Percentiles rank a stretch among this genome's conserved stretches.
These are phyloP conservation scores for Pseudogymnoascus pannorum DNA, from an alignment of 2,329 filamentous ascomycete genomes.

Conservation along the genomic window DNA sequence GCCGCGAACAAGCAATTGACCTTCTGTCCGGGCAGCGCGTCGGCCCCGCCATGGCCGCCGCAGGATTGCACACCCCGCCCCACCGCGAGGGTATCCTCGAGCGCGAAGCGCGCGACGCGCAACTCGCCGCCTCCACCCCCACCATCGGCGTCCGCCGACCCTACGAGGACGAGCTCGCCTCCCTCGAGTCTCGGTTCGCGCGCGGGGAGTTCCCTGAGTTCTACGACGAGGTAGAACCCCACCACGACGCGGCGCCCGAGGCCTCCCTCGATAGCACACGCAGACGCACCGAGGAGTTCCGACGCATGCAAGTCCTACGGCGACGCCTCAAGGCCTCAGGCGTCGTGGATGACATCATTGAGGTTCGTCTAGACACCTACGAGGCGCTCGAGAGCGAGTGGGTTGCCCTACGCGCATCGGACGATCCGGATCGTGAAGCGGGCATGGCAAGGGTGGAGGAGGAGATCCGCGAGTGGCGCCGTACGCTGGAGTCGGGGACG, in stretches of 20 bases:
- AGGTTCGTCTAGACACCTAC: neutral
- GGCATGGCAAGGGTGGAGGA: constrained; percentile 20
- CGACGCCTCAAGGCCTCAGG: neutral
- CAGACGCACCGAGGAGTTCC: neutral
- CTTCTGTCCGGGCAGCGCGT: constrained; percentile 35
- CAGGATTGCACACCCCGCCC: constrained; percentile 37
- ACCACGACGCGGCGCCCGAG: neutral
- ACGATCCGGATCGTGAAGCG: constrained; percentile 10
- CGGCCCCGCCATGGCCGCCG: constrained; percentile 40
- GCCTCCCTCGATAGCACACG: neutral
- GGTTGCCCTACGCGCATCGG: neutral
- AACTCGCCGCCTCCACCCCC: neutral
- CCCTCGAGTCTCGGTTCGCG: constrained; percentile 12
- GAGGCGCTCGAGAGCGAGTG: neutral
- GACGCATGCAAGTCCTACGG: neutral
- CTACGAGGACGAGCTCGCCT: constrained; percentile 12
- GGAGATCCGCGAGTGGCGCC: constrained; percentile 20
- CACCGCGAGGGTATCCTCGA: constrained; percentile 36
- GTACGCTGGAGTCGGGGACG: constrained; percentile 7
- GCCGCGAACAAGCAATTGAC: constrained; percentile 43
- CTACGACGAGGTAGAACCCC: neutral
- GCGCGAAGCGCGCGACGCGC: constrained; percentile 18
- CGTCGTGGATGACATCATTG: neutral
- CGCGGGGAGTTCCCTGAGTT: neutral
- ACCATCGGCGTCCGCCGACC: neutral